Base-by-base conservation (phyloP, 2,329 filamentous ascomycete genomes). In the Pseudogymnoascus sp. region DNA sequence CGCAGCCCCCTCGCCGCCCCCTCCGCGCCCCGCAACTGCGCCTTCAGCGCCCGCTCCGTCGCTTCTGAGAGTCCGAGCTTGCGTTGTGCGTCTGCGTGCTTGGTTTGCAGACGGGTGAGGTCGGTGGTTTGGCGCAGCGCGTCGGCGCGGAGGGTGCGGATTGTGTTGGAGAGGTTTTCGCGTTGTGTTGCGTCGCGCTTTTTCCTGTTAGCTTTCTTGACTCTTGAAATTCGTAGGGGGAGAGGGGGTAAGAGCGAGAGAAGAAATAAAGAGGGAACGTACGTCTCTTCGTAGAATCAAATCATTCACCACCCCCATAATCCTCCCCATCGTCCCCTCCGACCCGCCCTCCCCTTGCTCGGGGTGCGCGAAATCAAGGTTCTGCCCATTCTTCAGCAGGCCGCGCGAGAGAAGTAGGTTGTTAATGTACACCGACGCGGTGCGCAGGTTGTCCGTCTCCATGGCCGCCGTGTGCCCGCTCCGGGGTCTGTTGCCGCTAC, bases 261-360 rank as follows among this genome's bases (percentile, higher is more conserved):
- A n/a, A n/a, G n/a, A n/a, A n/a, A n/a, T n/a, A n/a, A n/a, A n/a
- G n/a, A n/a, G n/a, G n/a, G n/a, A n/a, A 23, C 86, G 70, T 79
- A 96, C 91, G 75, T 99, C 95, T 79, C 93, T 86, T 68, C 93
- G 85, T 65, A 97, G 75, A 64, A 99, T 91, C 69, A 99, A 77
- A 73, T 99, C 95, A 75, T 99, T 96, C 59, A 99, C 86, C 23
- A 99, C 83, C 72, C 93, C 90, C 77, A 99, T 96, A 70, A 97
- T 88, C 68, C 87, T 85, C 19, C 89, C 88, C 87, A 95, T 93
- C 17, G 89, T 90, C 60, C 83, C 84, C 71, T 83, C 82, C 38
- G 84, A 80, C 17, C 83, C 84, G 17, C 82, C 82, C 67, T 87
- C 84, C 64, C 81, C 82, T 66, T 84, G 80, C 62, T 84, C 84